Evolutionary conservation across 176 grass and related monocot genomes (phyloP), one percentile per base, ranked within the genome.

Genomic region (Miscanthus lutarioriparius): DNA sequence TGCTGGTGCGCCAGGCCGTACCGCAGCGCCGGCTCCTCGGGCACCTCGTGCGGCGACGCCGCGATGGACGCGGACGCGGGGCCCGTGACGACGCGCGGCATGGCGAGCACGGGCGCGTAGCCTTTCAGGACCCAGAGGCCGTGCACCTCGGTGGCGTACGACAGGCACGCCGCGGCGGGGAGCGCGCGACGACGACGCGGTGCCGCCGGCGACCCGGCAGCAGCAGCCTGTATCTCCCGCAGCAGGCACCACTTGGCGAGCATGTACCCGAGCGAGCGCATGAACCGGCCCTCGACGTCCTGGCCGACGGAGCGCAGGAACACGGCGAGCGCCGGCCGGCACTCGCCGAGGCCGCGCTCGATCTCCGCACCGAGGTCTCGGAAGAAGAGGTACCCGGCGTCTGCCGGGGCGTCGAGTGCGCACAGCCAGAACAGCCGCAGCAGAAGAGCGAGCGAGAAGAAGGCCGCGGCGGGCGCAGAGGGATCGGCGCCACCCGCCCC

Each of bases 201-300:
- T 47, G 27, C 84, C 17, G 27, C 80, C 4, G 23, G 64, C 43
- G 80, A 23, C 28, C 53, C 67, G 14, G 10, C 36, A 10, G 68
- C 68, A 56, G 19, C 7, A 4, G 6, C 30, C 51, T 90, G 89
- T 66, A 97, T 87, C 72, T 94, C 90, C 40, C 86, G 85, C 22
- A 97, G 86, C 70, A 97, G 26, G 80, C 95, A 97, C 89, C 92
- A 94, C 86, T 97, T 95, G 41, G 86, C 83, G 56, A 95, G 87
- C 95, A 97, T 95, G 87, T 97, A 97, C 20, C 95, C 92, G 66
- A 95, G 90, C 61, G 92, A 97, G 28, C 91, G 87, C 88, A 95
- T 83, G 80, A 91, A 91, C 20, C 62, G 82, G 54, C 83, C 85
- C 85, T 97, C 92, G 30, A 90, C 61, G 74, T 97, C 95, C 30